Evolutionary conservation across 2,329 filamentous ascomycete species (phyloP), one percentile per base, ranked within the genome.

Genomic region (Cladosporium velox): DNA sequence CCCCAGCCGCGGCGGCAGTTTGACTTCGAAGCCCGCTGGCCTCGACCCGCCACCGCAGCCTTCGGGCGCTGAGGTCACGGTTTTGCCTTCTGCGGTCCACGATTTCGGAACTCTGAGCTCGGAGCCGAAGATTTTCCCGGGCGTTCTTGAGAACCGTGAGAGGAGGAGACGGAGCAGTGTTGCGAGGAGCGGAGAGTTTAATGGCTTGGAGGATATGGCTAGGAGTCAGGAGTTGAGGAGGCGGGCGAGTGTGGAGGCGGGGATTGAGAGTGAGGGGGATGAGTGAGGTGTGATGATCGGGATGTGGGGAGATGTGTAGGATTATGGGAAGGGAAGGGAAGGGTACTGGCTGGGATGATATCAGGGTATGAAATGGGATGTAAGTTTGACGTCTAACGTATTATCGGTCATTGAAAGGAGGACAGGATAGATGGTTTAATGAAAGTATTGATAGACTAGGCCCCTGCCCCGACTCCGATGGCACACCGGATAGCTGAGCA

Each of bases 111-210:
- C 70, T 74, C 87, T 12, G 7, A 61, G 67, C 28, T 68, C 81
- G 30, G 90, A 92, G 75, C 90, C 90, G 12, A 85, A 83, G 68
- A 87, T 92, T 68, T 91, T 92, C 70, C 91, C 91, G 0, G 90
- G 90, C 0, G 84, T 93, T 35, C 84, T 92, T 12, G 81, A 79
- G 61, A 78, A 80, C 24, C 75, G 77, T 41, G 73, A 80, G 24
- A 75, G 79, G 51, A 28, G 61, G 30, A 30, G 60, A 28, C 28
- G 60, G 24, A 65, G 64, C 18, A 65, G 64, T 60, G 49, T 65
- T 30, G 57, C 55, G 12, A 54, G 32, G 30, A 59, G 55, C 3
- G 64, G 26, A 8, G 58, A 54, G 21, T 58, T 28, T 10, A 59
- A 41, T 14, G 51, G 52, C 4, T 21, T 55, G 18, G 65, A 62